These are phyloP conservation scores for Schizothecium vesticola DNA, from an alignment of 495 filamentous ascomycete genomes.

Conservation along the genomic window DNA sequence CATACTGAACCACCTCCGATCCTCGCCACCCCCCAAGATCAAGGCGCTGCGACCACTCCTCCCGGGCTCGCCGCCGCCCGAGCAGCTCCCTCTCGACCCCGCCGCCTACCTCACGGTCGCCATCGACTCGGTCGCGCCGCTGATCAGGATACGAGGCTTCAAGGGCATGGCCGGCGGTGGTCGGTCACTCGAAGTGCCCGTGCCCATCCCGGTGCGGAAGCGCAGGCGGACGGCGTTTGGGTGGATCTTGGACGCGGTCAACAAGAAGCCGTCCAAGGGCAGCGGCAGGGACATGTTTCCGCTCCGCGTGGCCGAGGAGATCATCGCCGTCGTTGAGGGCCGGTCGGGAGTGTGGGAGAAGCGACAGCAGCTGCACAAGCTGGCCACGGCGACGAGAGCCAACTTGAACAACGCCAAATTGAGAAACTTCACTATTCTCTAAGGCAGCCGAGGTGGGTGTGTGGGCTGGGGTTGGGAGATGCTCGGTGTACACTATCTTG, in stretches of 20 bases:
- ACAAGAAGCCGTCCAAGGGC: slow-evolving; percentile 60
- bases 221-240: slow-evolving; percentile 69
- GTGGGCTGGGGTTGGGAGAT: background rate
- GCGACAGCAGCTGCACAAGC: slow-evolving; percentile 65
- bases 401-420: slow-evolving; percentile 50
- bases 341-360: slow-evolving; percentile 76
- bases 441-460: no score
- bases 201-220: slow-evolving; percentile 67
- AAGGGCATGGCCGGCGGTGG: slow-evolving; percentile 84
- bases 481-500: slow-evolving; percentile 2
- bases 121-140: slow-evolving; percentile 93
- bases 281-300: slow-evolving; percentile 62
- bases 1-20: slow-evolving; percentile 84
- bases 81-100: slow-evolving; percentile 71
- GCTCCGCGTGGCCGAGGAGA: slow-evolving; percentile 76
- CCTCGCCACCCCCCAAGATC: slow-evolving; percentile 65
- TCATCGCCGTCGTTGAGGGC: slow-evolving; percentile 84
- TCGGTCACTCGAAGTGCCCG: slow-evolving; percentile 71
- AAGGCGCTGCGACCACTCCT: slow-evolving; percentile 66
- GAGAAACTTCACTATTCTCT: background rate
- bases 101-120: slow-evolving; percentile 74
- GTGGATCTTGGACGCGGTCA: slow-evolving; percentile 83
- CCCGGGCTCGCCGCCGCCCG: slow-evolving; percentile 62
- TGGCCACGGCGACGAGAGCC: slow-evolving; percentile 62
- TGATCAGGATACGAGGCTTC: slow-evolving; percentile 68